Evolutionary conservation across 768 basidiomycete species (phyloP).

Genomic region (Pleurotus citrinopileatus): DNA sequence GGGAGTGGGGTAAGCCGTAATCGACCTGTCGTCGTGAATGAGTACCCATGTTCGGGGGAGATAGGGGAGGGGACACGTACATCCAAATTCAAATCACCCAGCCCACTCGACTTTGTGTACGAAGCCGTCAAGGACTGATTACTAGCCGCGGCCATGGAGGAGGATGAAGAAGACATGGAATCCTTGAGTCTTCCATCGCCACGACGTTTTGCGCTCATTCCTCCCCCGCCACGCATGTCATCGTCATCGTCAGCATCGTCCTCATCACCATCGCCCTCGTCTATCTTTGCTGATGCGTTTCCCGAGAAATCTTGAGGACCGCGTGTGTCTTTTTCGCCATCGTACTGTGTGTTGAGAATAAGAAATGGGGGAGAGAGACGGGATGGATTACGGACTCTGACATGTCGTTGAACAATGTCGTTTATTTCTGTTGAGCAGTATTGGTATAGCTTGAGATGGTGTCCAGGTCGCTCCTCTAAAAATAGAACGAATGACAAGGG

Average conservation of each 20-base stretch:
- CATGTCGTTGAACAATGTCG: slow-evolving; percentile 67
- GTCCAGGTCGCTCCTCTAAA: slow-evolving; percentile 73
- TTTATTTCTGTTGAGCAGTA: slow-evolving; percentile 74
- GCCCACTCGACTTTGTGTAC: background rate
- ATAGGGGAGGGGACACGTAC: background rate
- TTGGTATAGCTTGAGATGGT: slow-evolving; percentile 79
- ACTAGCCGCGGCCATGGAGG: background rate
- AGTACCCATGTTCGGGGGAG: slow-evolving; percentile 18
- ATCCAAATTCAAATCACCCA: slow-evolving; percentile 5
- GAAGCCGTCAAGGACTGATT: background rate
- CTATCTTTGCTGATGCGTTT: slow-evolving; percentile 22
- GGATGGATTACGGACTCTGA: slow-evolving; percentile 32
- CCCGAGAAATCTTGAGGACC: slow-evolving; percentile 46
- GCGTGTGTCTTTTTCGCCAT: slow-evolving; percentile 48
- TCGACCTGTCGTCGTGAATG: slow-evolving; percentile 16
- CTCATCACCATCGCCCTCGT: slow-evolving; percentile 35
- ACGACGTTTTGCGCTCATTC: slow-evolving; percentile 24
- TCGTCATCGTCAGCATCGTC: slow-evolving; percentile 42
- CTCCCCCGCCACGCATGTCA: slow-evolving; percentile 28
- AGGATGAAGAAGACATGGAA: slow-evolving; percentile 16
- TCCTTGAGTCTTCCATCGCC: slow-evolving; percentile 30
- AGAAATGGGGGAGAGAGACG: slow-evolving; percentile 13
- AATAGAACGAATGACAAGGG: slow-evolving; percentile 34
- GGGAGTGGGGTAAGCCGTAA: slow-evolving; percentile 12
- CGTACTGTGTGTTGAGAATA: slow-evolving; percentile 29